Conservation (phyloP, 495 filamentous ascomycete genomes). For the Usnea hakonensis region DNA sequence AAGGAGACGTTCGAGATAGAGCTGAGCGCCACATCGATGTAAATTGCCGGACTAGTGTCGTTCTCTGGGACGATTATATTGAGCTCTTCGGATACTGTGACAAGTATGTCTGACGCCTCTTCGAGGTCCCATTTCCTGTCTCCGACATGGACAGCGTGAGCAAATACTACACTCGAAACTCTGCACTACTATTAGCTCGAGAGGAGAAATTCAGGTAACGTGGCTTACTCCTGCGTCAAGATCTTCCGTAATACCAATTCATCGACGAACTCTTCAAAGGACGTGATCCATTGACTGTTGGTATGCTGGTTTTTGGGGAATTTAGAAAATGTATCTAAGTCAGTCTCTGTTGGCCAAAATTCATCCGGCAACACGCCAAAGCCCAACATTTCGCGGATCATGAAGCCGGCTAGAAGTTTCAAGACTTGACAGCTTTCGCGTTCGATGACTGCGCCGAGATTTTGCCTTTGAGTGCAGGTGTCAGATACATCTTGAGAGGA, state of each 20-base stretch:
- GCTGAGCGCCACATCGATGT: slow-evolving; percentile 20
- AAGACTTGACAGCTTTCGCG: slow-evolving; percentile 12
- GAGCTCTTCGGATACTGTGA: slow-evolving; percentile 17
- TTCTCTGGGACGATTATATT: slow-evolving; percentile 19
- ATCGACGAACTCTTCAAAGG: slow-evolving; percentile 19
- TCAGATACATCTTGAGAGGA: not conserved
- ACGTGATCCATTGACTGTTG: slow-evolving; percentile 17
- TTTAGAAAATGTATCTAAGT: not conserved
- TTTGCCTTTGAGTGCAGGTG: not conserved
- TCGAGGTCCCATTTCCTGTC: not conserved
- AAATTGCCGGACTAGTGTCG: slow-evolving; percentile 4
- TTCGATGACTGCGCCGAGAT: slow-evolving; percentile 9
- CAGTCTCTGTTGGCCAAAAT: slow-evolving; percentile 5
- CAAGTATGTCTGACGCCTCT: slow-evolving; percentile 16
- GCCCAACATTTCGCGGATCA: slow-evolving; percentile 15
- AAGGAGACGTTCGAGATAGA: not conserved
- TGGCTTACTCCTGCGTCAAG: slow-evolving; percentile 10
- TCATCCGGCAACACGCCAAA: slow-evolving; percentile 2
- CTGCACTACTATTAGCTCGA: slow-evolving; percentile 3
- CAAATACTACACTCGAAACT: slow-evolving; percentile 13
- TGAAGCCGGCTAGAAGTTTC: slow-evolving; percentile 15
- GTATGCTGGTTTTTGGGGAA: slow-evolving; percentile 13
- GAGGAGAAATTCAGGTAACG: not conserved
- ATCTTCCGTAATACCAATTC: slow-evolving; percentile 1
- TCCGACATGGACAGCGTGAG: slow-evolving; percentile 10